Conservation (phyloP, 2,329 filamentous ascomycete genomes). For the Colletotrichum sp. region DNA sequence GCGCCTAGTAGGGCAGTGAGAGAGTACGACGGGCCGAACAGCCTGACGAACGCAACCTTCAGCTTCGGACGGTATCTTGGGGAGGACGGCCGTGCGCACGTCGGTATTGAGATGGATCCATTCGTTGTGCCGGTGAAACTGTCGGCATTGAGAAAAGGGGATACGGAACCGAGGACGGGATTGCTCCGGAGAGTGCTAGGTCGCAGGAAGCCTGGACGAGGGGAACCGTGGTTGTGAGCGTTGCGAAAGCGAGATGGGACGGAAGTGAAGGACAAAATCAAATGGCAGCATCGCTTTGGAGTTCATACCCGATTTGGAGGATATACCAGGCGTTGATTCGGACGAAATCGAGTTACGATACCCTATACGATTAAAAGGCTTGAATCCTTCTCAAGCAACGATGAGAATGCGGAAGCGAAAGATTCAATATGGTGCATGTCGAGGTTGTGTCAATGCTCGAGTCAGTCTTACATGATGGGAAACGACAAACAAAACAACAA, state of each 20-base stretch:
- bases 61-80: constrained; percentile 58
- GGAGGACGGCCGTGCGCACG: constrained; percentile 46
- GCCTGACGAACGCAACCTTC: constrained; percentile 28
- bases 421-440: no score
- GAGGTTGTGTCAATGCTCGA: no score
- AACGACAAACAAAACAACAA: no score
- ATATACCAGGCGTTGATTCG: no score
- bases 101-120: constrained; percentile 57
- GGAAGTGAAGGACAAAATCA: no score
- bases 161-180: neutral
- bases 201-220: neutral
- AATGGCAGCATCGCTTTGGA: no score
- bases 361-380: no score
- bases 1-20: constrained; percentile 48
- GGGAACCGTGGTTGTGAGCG: constrained; percentile 15
- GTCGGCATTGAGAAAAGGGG: neutral
- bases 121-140: constrained; percentile 39
- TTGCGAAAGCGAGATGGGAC: constrained; percentile 16
- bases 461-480: no score
- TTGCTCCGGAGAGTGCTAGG: neutral
- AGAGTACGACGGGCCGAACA: constrained; percentile 28
- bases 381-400: no score
- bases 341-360: no score
- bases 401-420: no score
- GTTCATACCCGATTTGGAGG: no score